Base-by-base conservation (phyloP, 176 grass and related monocot genomes). In the Triticum urartu region DNA sequence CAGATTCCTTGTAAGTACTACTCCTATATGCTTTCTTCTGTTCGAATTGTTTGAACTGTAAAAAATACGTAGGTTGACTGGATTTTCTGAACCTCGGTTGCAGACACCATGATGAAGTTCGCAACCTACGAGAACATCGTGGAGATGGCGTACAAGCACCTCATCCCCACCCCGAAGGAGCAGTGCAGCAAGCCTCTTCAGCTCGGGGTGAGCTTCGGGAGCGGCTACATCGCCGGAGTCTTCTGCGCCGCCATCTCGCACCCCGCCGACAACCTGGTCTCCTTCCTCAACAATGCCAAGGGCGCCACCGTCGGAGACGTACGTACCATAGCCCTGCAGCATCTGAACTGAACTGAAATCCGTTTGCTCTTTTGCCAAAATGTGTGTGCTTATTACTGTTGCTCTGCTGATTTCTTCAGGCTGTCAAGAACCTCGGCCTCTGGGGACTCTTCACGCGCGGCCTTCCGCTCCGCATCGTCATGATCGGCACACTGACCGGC, bases 31-130 rank as follows among this genome's bases (percentile, higher is more conserved):
- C 0, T 74, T 47, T 62, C 61, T 21, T 80, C 38, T 11, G 9
- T 30, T n/a, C 56, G 72, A 2, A 64, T 20, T 25, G 4, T 22
- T 45, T 47, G 20, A 4, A 38, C 0, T 70, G 18, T 3, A 22
- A 6, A 6, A 58, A 21, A 8, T 8, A 58, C 21, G 52, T 56
- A 18, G 54, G 54, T 21, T 9, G 54, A 60, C 66, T 78, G n/a
- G 76, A 68, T 18, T 79, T 21, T 20, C 42, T 18, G 3, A 21
- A 17, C 79, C 15, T 83, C 2, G 22, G 34, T 9, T 33, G 64
- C 89, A 96, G 94, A 96, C 81, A 96, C 91, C 7, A 96, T 96
- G 94, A 93, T 96, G 94, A 96, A 96, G 58, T 96, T 96, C 83
- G 94, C 94, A 1, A 93, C 94, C 0, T 96, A 93, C 50, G 94